Percentiles rank a stretch among this genome's conserved stretches.
Evolutionary conservation across 2,329 filamentous ascomycete genomes (phyloP).

Genomic region (Pyrenochaeta sp.): DNA sequence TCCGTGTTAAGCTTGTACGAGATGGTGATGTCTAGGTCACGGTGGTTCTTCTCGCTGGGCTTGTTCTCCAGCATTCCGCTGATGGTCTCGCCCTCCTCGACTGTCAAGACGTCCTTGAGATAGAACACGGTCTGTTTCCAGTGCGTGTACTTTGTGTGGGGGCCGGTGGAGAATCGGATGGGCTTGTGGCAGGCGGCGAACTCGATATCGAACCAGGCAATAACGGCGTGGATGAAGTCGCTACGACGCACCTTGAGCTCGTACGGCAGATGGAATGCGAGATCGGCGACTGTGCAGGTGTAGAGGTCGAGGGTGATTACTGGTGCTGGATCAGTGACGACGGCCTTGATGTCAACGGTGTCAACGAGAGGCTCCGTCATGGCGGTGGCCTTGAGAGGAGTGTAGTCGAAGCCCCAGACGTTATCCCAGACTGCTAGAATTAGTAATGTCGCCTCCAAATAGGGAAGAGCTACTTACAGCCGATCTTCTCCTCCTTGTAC

Average conservation of each 20-base stretch:
- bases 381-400: constrained; percentile 89
- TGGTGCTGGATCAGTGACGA: constrained; percentile 87
- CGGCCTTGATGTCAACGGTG: constrained; percentile 95
- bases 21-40: constrained; percentile 91
- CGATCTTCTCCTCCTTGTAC: constrained; percentile 99
- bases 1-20: constrained; percentile 80
- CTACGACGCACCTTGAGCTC: constrained; percentile 78
- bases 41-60: constrained; percentile 92
- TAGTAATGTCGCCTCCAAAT: background rate
- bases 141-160: constrained; percentile 98
- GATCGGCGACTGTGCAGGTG: constrained; percentile 82
- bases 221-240: constrained; percentile 95
- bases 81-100: constrained; percentile 84
- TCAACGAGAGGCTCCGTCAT: constrained; percentile 96
- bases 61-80: constrained; percentile 77
- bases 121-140: constrained; percentile 99
- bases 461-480: constrained; percentile 66
- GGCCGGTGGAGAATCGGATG: constrained; percentile 94
- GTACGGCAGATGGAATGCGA: constrained; percentile 84
- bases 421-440: constrained; percentile 90
- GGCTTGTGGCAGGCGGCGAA: constrained; percentile 99
- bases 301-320: constrained; percentile 93
- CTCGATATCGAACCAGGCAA: constrained; percentile 99
- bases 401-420: constrained; percentile 97
- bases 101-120: constrained; percentile 88